A percentile compares a stretch with the other conserved stretches of the same genome.
Conservation (phyloP, 202 grass and related monocot genomes). For the Eragrostis tef region DNA sequence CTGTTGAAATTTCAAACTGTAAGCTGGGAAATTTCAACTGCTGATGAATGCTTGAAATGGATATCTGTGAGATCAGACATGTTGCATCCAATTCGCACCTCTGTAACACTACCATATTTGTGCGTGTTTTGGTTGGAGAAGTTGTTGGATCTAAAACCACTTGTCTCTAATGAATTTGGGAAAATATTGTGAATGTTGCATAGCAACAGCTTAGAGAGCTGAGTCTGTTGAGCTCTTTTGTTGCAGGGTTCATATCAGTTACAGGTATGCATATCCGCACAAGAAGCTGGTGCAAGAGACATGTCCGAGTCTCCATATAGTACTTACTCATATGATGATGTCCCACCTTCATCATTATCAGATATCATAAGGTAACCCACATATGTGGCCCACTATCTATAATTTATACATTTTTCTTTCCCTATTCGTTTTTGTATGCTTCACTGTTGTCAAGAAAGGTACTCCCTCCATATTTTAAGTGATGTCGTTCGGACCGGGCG, state of each 20-base stretch:
- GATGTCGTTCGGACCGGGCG: no score
- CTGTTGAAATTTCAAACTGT: background rate
- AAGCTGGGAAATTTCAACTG: background rate
- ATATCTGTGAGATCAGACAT: no score
- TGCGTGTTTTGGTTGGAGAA: no score
- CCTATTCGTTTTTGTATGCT: slow-evolving; percentile 13
- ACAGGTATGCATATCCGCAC: slow-evolving; percentile 81
- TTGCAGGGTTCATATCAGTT: slow-evolving; percentile 79
- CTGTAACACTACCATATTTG: no score
- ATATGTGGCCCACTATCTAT: slow-evolving; percentile 27
- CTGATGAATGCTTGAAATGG: no score
- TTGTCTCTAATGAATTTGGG: no score
- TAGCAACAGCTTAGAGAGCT: background rate
- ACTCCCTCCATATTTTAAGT: no score
- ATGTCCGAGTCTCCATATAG: slow-evolving; percentile 72
- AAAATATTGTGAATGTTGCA: no score
- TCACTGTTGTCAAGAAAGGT: background rate
- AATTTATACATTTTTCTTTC: background rate
- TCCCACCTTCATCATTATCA: slow-evolving; percentile 75
- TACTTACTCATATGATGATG: slow-evolving; percentile 78
- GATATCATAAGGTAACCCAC: slow-evolving; percentile 74
- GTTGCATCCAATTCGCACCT: no score
- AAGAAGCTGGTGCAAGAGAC: slow-evolving; percentile 81
- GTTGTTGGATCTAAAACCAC: no score
- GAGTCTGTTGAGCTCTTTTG: slow-evolving; percentile 47